These are phyloP conservation scores for Pythium folliculosum DNA, from an alignment of 352 stramenopile species.

Conservation along the genomic window DNA sequence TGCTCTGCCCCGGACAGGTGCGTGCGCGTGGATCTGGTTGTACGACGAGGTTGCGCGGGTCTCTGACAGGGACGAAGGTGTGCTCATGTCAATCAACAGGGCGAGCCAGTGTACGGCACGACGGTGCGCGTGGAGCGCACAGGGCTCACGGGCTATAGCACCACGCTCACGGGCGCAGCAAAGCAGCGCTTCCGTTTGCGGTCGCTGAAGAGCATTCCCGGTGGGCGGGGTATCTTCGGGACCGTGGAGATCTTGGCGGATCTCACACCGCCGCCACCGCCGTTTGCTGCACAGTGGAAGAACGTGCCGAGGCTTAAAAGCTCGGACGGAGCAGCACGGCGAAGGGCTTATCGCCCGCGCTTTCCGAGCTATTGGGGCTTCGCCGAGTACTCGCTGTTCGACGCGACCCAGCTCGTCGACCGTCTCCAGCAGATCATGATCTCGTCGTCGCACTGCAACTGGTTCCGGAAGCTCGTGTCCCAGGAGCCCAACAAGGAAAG, in stretches of 20 bases:
- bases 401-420: constrained; percentile 53
- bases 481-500: constrained; percentile 25
- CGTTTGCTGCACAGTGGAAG: constrained; percentile 32
- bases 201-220: constrained; percentile 29
- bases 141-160: constrained; percentile 41
- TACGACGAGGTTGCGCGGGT: not conserved
- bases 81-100: constrained; percentile 14
- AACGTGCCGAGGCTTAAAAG: not conserved
- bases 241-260: constrained; percentile 72
- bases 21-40: not conserved
- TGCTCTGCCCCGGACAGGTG: constrained; percentile 58
- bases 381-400: constrained; percentile 55
- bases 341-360: constrained; percentile 20
- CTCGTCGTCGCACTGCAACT: constrained; percentile 71
- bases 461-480: constrained; percentile 41
- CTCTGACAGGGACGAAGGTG: not conserved
- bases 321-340: not conserved
- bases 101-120: constrained; percentile 49
- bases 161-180: constrained; percentile 56
- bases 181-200: constrained; percentile 69
- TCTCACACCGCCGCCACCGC: constrained; percentile 38
- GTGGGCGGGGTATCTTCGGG: constrained; percentile 24
- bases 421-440: constrained; percentile 72
- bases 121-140: constrained; percentile 77
- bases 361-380: constrained; percentile 55